Conservation (phyloP, 768 basidiomycete genomes). For the Boletus speciosus region DNA sequence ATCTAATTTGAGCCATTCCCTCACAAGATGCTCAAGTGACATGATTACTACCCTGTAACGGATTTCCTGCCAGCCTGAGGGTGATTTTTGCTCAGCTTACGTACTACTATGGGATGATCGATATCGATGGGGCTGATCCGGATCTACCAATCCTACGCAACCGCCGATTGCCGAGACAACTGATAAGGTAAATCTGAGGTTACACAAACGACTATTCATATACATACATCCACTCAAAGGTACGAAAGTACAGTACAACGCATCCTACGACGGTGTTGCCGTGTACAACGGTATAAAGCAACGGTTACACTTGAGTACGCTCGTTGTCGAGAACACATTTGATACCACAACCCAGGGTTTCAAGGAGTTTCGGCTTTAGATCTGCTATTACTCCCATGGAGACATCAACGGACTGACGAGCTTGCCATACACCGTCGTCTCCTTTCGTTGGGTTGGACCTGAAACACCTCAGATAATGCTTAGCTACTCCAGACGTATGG, state of each 20-base stretch:
- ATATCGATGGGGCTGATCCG: neutral
- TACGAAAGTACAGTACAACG: neutral
- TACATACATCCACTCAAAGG: neutral
- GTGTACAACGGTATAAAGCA: neutral
- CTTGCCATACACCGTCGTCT: slow-evolving; percentile 15
- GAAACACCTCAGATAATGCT: slow-evolving; percentile 23
- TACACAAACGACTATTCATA: no score
- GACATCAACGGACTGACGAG: slow-evolving; percentile 19
- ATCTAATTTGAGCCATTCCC: slow-evolving; percentile 50
- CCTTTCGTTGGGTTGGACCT: slow-evolving; percentile 22
- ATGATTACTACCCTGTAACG: neutral
- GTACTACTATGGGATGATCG: neutral
- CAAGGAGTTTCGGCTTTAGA: slow-evolving; percentile 18
- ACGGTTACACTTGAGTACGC: neutral
- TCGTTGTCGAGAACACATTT: slow-evolving; percentile 3
- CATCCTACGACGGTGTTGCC: neutral
- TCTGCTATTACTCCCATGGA: slow-evolving; percentile 22
- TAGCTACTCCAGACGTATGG: slow-evolving; percentile 13
- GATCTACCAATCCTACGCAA: neutral
- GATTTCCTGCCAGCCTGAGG: neutral
- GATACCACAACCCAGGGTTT: slow-evolving; percentile 10
- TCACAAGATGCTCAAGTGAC: slow-evolving; percentile 41
- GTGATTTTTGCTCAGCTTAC: neutral
- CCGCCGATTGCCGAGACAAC: neutral
- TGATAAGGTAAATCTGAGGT: neutral